Conservation (phyloP, 352 stramenopile genomes). For the Globisporangium abappressorium region DNA sequence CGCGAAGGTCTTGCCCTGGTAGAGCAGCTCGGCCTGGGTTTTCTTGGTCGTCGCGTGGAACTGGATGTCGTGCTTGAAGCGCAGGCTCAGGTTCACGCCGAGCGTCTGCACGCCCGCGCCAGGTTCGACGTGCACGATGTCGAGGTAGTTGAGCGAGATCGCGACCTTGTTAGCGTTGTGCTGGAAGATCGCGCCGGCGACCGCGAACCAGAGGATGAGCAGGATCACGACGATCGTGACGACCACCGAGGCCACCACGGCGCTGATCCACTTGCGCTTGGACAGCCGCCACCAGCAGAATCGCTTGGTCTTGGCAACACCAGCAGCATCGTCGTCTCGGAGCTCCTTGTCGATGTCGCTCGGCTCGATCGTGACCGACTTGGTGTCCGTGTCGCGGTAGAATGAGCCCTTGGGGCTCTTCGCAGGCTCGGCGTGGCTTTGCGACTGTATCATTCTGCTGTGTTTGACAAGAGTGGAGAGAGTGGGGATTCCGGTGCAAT, state of each 20-base stretch:
- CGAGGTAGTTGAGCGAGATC: neutral
- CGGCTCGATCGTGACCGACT: neutral
- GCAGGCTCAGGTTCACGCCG: neutral
- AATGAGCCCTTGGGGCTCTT: neutral
- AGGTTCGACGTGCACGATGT: neutral
- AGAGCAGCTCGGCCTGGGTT: neutral
- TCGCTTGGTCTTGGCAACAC: neutral
- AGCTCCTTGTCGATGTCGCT: neutral
- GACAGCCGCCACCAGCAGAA: neutral
- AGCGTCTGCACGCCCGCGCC: neutral
- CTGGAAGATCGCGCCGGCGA: neutral
- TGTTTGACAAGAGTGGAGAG: neutral
- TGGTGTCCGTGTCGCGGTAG: neutral
- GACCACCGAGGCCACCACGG: neutral
- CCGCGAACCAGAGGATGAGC: neutral
- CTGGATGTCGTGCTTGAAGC: conserved; percentile 1
- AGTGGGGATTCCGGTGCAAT: neutral
- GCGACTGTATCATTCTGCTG: neutral
- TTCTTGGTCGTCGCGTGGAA: conserved; percentile 1
- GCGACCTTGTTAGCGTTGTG: neutral
- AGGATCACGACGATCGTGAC: neutral
- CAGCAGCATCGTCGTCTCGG: neutral
- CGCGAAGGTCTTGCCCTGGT: neutral
- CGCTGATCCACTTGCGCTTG: neutral
- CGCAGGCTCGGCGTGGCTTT: neutral